Percentiles rank a stretch among this genome's conserved stretches.
Conservation (phyloP, 2,329 filamentous ascomycete genomes). For the Aureobasidium pullulans region DNA sequence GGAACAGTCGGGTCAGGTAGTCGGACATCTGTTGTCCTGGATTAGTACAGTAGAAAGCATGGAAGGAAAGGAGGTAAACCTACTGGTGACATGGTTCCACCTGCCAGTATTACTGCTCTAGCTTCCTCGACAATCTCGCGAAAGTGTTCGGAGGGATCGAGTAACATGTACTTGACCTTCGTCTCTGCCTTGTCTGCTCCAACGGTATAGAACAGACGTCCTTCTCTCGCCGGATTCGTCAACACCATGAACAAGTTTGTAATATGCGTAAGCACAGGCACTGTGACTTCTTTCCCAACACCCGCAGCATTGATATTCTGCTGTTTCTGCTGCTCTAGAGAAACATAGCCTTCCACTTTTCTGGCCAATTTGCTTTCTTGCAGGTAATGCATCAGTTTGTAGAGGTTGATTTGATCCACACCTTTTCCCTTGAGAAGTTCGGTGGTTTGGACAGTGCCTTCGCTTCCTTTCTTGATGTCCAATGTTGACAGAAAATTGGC, state of each 20-base stretch:
- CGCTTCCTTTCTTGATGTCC: slow-evolving; percentile 26
- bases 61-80: neutral
- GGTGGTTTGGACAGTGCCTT: slow-evolving; percentile 56
- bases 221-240: slow-evolving; percentile 72
- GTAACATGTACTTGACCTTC: slow-evolving; percentile 72
- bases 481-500: slow-evolving; percentile 58
- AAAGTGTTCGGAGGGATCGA: slow-evolving; percentile 89
- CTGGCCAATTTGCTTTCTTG: slow-evolving; percentile 87
- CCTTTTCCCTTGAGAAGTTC: slow-evolving; percentile 74
- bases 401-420: slow-evolving; percentile 91
- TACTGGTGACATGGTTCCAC: slow-evolving; percentile 91
- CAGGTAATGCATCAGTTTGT: slow-evolving; percentile 79
- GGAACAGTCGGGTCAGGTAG: slow-evolving; percentile 79
- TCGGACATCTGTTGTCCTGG: slow-evolving; percentile 60
- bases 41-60: neutral
- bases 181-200: slow-evolving; percentile 29
- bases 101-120: slow-evolving; percentile 80
- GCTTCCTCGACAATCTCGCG: slow-evolving; percentile 78
- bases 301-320: neutral
- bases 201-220: slow-evolving; percentile 51
- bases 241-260: slow-evolving; percentile 68
- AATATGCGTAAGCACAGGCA: slow-evolving; percentile 55
- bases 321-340: slow-evolving; percentile 36
- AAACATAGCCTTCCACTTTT: slow-evolving; percentile 85
- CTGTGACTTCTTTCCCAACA: slow-evolving; percentile 25